Percentiles rank a stretch among this genome's conserved stretches.
These are phyloP conservation scores for Polytrichum commune DNA, from an alignment of 225 moss, liverwort and hornwort genomes.

Conservation along the genomic window DNA sequence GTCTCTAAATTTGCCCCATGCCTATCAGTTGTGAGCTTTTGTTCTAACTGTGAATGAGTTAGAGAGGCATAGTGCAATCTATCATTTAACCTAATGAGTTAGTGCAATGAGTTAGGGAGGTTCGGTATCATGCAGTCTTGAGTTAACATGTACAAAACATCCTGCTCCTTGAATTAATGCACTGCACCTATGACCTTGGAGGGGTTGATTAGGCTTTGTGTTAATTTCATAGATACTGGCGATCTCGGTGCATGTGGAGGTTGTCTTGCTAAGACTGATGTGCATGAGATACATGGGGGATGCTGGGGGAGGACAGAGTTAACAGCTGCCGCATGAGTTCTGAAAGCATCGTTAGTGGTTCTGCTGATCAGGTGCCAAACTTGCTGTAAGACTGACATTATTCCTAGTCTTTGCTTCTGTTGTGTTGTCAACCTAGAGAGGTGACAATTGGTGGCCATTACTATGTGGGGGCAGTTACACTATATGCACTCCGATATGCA, in stretches of 20 bases:
- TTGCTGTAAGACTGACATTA: not conserved
- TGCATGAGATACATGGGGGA: constrained; percentile 26
- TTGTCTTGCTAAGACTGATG: constrained; percentile 23
- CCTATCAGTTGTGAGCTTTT: not conserved
- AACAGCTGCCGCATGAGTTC: constrained; percentile 71
- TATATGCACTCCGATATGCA: too few species aligned
- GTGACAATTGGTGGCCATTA: too few species aligned
- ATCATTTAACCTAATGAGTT: too few species aligned
- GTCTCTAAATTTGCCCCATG: not conserved
- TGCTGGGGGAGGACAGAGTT: constrained; percentile 51
- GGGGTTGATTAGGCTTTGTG: too few species aligned
- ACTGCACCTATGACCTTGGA: too few species aligned
- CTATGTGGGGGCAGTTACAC: too few species aligned
- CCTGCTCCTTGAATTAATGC: not conserved
- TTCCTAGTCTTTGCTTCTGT: not conserved
- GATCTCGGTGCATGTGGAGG: too few species aligned
- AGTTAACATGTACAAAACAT: not conserved
- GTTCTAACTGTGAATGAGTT: not conserved
- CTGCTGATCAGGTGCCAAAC: constrained; percentile 60
- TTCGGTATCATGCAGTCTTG: not conserved
- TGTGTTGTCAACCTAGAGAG: not conserved
- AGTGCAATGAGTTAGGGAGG: too few species aligned
- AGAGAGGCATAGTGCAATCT: too few species aligned
- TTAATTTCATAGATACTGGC: too few species aligned
- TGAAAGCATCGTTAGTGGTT: constrained; percentile 75